A percentile compares a stretch with the other conserved stretches of the same genome.
phyloP scores from a whole-genome alignment of 805 yeast genomes.

The Yamadazyma nakazawae region DNA sequence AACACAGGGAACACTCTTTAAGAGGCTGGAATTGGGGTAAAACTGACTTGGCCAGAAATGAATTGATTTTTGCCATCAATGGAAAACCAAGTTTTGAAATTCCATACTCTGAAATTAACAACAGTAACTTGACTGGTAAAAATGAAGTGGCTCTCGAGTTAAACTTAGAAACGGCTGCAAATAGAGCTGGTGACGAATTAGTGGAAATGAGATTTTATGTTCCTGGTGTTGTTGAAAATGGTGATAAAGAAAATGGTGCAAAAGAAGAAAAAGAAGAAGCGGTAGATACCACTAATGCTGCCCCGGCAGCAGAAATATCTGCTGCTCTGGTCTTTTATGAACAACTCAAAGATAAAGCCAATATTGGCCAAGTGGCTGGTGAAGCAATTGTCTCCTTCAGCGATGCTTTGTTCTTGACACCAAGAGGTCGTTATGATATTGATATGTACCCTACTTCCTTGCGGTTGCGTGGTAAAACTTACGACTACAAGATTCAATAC shows the following conservation, averaged over 20 bases:
- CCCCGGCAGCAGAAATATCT: constrained; percentile 47
- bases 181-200: constrained; percentile 87
- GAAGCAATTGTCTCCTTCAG: constrained; percentile 92
- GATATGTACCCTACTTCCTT: constrained; percentile 86
- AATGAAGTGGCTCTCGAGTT: constrained; percentile 92
- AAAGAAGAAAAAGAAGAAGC: constrained; percentile 32
- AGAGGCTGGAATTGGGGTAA: constrained; percentile 99
- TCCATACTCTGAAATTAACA: constrained; percentile 75
- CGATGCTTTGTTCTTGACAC: constrained; percentile 89
- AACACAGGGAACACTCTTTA: constrained; percentile 83
- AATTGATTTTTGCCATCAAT: constrained; percentile 78
- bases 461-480: constrained; percentile 94
- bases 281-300: constrained; percentile 1
- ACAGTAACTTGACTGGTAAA: constrained; percentile 86
- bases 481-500: constrained; percentile 93
- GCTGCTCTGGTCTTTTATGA: constrained; percentile 89
- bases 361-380: constrained; percentile 90
- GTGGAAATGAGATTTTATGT: constrained; percentile 92
- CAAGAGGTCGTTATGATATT: constrained; percentile 97
- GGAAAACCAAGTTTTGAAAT: constrained; percentile 90
- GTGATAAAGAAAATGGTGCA: constrained; percentile 32
- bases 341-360: constrained; percentile 87
- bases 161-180: constrained; percentile 54
- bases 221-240: constrained; percentile 76
- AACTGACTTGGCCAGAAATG: constrained; percentile 87